Percentiles rank a stretch among this genome's conserved stretches.
Evolutionary conservation across 805 yeast genomes (phyloP).

Genomic region (Nakazawaea pomicola): DNA sequence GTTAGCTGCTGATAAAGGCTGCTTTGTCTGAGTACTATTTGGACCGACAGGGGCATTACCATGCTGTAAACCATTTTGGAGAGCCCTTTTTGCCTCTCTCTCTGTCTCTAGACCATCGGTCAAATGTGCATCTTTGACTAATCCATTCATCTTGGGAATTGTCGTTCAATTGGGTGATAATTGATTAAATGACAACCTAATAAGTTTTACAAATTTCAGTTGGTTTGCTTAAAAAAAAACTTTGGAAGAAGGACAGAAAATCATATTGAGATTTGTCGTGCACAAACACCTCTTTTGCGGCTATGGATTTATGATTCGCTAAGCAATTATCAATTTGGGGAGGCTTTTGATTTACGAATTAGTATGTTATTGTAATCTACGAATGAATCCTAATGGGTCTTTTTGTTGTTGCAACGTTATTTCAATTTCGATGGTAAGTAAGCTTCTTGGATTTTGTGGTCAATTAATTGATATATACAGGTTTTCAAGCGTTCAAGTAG

Average conservation of each 20-base stretch:
- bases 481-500: too few relatives aligned
- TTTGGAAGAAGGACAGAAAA: not conserved
- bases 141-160: conserved; percentile 3
- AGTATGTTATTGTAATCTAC: not conserved
- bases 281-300: too few relatives aligned
- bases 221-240: not conserved
- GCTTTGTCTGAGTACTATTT: too few relatives aligned
- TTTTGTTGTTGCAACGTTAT: too few relatives aligned
- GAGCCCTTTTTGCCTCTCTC: not conserved
- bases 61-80: too few relatives aligned
- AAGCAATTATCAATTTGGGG: too few relatives aligned
- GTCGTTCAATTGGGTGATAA: not conserved
- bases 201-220: not conserved
- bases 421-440: too few relatives aligned
- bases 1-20: not conserved
- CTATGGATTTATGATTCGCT: too few relatives aligned
- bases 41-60: too few relatives aligned
- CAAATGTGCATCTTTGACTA: not conserved
- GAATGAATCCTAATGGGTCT: not conserved
- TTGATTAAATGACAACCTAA: not conserved
- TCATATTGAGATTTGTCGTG: not conserved
- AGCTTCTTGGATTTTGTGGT: too few relatives aligned
- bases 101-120: conserved; percentile 4
- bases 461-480: too few relatives aligned
- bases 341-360: too few relatives aligned